Evolutionary conservation across 306 rosid genomes (phyloP).

Genomic region (Vicia faba): DNA sequence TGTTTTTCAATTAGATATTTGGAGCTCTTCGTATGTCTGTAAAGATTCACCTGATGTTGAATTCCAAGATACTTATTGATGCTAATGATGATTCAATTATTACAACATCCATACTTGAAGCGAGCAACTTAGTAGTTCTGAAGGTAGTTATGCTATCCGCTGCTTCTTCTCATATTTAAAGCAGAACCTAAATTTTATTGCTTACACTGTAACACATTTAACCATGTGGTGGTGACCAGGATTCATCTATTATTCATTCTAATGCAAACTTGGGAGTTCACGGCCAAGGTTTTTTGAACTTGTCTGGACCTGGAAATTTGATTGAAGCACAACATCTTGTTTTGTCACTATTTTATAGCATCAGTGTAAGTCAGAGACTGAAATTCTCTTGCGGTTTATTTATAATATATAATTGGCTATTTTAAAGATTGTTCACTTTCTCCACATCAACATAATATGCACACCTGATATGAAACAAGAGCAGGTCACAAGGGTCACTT

Average conservation of each 20-base stretch:
- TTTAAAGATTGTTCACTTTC: conserved; percentile 26
- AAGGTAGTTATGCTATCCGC: conserved; percentile 56
- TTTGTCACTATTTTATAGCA: conserved; percentile 77
- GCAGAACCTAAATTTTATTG: conserved; percentile 33
- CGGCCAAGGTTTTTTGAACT: conserved; percentile 93
- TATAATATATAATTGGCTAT: conserved; percentile 11
- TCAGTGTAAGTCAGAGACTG: conserved; percentile 61
- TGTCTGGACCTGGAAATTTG: conserved; percentile 91
- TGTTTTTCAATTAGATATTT: conserved; percentile 59
- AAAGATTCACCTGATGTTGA: conserved; percentile 88
- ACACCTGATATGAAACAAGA: conserved; percentile 12
- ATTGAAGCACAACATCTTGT: conserved; percentile 87
- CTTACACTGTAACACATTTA: conserved; percentile 39
- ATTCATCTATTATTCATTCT: conserved; percentile 85
- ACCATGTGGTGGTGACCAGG: conserved; percentile 54
- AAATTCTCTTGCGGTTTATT: background rate
- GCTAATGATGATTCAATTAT: conserved; percentile 70
- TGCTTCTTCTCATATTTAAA: conserved; percentile 27
- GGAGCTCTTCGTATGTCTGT: conserved; percentile 98
- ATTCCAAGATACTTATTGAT: conserved; percentile 86
- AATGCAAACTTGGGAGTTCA: conserved; percentile 95
- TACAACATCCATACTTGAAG: conserved; percentile 88
- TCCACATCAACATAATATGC: conserved; percentile 15
- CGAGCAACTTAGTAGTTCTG: conserved; percentile 92
- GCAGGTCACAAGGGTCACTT: conserved; percentile 30